phyloP scores from a whole-genome alignment of 345 rosid species.

The Eucalyptus dawsonii region DNA sequence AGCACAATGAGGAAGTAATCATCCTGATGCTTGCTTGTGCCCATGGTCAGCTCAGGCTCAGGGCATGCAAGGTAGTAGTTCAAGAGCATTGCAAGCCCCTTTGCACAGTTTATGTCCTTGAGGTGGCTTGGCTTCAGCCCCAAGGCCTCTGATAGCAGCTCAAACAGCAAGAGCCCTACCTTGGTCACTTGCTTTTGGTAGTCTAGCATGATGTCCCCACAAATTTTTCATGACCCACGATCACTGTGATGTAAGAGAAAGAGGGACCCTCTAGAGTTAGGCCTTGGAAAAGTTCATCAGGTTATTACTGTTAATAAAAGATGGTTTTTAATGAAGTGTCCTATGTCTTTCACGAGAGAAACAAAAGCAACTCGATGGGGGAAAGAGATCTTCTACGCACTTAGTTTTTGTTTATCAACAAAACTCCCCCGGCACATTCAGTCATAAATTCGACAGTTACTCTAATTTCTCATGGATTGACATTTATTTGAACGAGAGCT shows the following conservation, averaged over 20 bases:
- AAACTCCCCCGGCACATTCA: not conserved
- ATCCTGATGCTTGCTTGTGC: conserved; percentile 14
- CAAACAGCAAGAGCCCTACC: conserved; percentile 3
- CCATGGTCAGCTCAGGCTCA: conserved; percentile 27
- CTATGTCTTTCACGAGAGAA: too few species aligned
- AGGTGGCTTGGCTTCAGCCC: conserved; percentile 14
- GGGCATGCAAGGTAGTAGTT: conserved; percentile 40
- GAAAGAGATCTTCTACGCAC: not conserved
- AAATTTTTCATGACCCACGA: not conserved
- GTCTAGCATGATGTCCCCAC: not conserved
- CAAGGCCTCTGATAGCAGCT: conserved; percentile 30
- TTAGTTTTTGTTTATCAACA: not conserved
- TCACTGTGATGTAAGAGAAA: not conserved
- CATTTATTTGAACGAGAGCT: not conserved
- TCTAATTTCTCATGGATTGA: not conserved
- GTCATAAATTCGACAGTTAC: not conserved
- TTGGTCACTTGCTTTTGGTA: conserved; percentile 6
- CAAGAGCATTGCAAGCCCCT: conserved; percentile 4
- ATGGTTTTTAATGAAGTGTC: not conserved
- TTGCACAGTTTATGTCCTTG: conserved; percentile 7
- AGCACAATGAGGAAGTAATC: conserved; percentile 18
- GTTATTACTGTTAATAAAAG: not conserved
- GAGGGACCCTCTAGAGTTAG: not conserved
- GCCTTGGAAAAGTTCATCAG: not conserved
- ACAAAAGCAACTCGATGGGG: too few species aligned